Evolutionary conservation across 1,284 basidiomycete genomes (phyloP), one percentile per base, ranked within the genome.

Genomic region (Ceratobasidium sp.): DNA sequence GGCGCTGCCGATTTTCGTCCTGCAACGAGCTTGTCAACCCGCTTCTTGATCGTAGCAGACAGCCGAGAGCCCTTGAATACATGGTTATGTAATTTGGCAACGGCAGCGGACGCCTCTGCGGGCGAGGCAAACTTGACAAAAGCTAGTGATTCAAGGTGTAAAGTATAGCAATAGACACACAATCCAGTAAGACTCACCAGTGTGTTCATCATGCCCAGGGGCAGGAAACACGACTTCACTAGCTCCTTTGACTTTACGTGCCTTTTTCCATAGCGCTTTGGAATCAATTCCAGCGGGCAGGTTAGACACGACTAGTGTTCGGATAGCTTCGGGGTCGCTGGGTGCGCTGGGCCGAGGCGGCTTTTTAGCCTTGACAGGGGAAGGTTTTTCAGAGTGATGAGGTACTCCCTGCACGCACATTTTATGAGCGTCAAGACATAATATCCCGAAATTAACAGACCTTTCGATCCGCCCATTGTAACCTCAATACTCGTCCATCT

Each of bases 21-120:
- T 71, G 88, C 87, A 3, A 83, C 81, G 20, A 92, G 83, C 55
- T 83, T 86, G 57, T 95, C 90, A 3, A 93, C 80, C 1, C 93
- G 87, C 77, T 95, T 95, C 82, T 98, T 98, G 72, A 98, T 84
- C 5, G 91, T 89, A n/a, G 90, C 93, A 5, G 91, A 94, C 29
- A 98, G 86, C 15, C 95, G 81, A 1, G 85, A 83, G 47, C 94
- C 94, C 78, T 98, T 97, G 85, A 91, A 98, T 45, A 95, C 89
- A 77, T 97, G 94, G 0, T 93, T 93, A 77, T 99, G 94, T 0
- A 99, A 86, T 79, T 94, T 95, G 69, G 80, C 82, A 32, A 93
- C 85, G 1, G 91, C 91, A 22, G 88, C 86, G 57, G 86, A 83
- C 0, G 95, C 94, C 67, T 86, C 81, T 3, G 83, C 82, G 8